Percentiles rank a stretch among this genome's conserved stretches.
Conservation (phyloP, 768 basidiomycete species). For the Cystofilobasidium capitatum region DNA sequence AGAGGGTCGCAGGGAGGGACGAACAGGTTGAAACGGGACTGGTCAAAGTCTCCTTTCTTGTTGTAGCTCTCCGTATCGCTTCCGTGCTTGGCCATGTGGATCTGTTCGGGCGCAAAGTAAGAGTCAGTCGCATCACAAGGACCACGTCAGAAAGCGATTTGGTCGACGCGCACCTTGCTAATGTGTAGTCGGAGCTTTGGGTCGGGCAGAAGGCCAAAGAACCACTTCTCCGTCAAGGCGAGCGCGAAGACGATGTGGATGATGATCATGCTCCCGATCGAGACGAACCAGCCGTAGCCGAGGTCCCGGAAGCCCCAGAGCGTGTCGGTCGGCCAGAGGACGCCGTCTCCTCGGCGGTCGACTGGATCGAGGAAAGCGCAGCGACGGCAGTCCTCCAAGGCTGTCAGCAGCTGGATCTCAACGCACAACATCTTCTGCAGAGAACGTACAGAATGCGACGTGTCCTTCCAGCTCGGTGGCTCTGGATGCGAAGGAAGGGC, state of each 20-base stretch:
- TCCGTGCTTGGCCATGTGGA: slow-evolving; percentile 44
- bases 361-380: slow-evolving; percentile 9
- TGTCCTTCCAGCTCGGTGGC: slow-evolving; percentile 6
- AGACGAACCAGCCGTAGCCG: slow-evolving; percentile 43
- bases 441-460: slow-evolving; percentile 10
- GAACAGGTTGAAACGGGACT: slow-evolving; percentile 12
- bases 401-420: too few relatives aligned
- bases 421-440: neutral
- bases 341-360: slow-evolving; percentile 43
- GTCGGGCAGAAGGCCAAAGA: slow-evolving; percentile 1
- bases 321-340: slow-evolving; percentile 46
- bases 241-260: slow-evolving; percentile 41
- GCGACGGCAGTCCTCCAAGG: too few relatives aligned
- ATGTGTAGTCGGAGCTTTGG: slow-evolving; percentile 31
- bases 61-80: slow-evolving; percentile 45
- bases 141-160: neutral
- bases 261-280: slow-evolving; percentile 38
- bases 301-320: slow-evolving; percentile 43
- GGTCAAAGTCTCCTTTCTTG: slow-evolving; percentile 32
- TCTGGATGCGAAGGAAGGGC: neutral
- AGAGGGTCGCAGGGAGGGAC: neutral
- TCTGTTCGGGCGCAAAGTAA: slow-evolving; percentile 10
- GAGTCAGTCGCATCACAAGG: neutral
- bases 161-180: slow-evolving; percentile 18
- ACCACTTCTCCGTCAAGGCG: neutral